A percentile compares a stretch with the other conserved stretches of the same genome.
Conservation (phyloP, 108 stramenopile genomes). For the Seminavis robusta region DNA sequence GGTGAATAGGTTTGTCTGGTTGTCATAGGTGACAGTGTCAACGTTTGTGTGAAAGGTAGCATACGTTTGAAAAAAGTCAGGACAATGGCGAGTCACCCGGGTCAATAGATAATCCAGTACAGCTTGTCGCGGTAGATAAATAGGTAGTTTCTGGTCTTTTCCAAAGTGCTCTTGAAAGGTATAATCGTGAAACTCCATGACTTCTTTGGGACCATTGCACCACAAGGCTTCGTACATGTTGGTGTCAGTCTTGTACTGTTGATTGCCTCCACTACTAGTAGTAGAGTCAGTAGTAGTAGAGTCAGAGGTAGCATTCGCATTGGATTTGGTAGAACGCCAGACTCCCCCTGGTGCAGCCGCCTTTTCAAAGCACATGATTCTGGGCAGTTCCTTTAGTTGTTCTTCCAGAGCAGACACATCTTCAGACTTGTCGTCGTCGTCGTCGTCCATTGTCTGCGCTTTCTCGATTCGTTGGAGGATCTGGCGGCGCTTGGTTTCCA, state of each 20-base stretch:
- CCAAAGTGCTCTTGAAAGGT: slow-evolving; percentile 61
- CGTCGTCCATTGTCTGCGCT: background rate
- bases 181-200: slow-evolving; percentile 59
- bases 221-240: slow-evolving; percentile 53
- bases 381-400: slow-evolving; percentile 9
- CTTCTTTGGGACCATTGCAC: slow-evolving; percentile 49
- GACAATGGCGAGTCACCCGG: slow-evolving; percentile 36
- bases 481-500: slow-evolving; percentile 15
- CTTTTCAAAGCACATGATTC: slow-evolving; percentile 24
- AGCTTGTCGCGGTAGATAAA: slow-evolving; percentile 38
- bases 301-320: background rate
- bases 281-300: too few species aligned
- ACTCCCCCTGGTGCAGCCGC: slow-evolving; percentile 12
- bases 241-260: background rate
- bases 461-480: slow-evolving; percentile 3
- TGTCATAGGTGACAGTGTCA: slow-evolving; percentile 18
- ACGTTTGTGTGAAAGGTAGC: slow-evolving; percentile 48
- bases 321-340: slow-evolving; percentile 16
- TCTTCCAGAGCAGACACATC: background rate
- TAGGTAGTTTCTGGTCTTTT: slow-evolving; percentile 17
- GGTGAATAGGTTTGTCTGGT: slow-evolving; percentile 16
- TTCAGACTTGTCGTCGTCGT: background rate
- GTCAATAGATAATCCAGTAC: slow-evolving; percentile 45
- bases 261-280: background rate
- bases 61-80: slow-evolving; percentile 44